Base-by-base conservation (phyloP, 2,329 filamentous ascomycete genomes). In the Fulvia fulva region DNA sequence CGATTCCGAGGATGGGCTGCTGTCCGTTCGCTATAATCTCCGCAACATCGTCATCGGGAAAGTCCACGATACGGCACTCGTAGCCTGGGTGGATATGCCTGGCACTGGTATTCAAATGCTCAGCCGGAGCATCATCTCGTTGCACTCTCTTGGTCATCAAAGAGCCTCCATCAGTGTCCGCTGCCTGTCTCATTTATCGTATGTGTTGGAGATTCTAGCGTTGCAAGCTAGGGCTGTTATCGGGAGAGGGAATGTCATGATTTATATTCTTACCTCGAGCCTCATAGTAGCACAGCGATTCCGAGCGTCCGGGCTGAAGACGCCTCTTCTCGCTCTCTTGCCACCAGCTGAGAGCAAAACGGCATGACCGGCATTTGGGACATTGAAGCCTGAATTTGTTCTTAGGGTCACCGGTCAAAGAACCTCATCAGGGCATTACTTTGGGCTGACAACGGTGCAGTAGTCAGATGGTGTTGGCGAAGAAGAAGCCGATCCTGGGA, bases 11-110 rank as follows among this genome's bases (percentile, higher is more conserved):
- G 43, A 62, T 52, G 1, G 57, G 53, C 1, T 55, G 21, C 28
- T 49, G 53, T 14, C 56, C 56, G 14, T 50, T 23, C 45, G 50
- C 34, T 37, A 50, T 21, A 9, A 60, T 58, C 25, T 21, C 32
- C 16, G 28, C 32, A 28, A 63, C 60, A 6, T 25, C 49, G 8
- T 56, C 28, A n/a, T 43, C 34, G 2, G 61, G 58, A 4, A 56
- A 53, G 22, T 52, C 32, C 12, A 61, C 34, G n/a, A 53, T 57
- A 11, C 61, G 58, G 46, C 61, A 63, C 52, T 61, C 58, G 54
- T 58, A 61, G 54, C 50, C 32, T 26, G 25, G 46, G 49, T 53
- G 58, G n/a, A 57, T 43, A 30, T 63, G 61, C 51, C 49, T 57
- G 11, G 55, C 22, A 16, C 22, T 11, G 26, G n/a, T 19, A 16